Base-by-base conservation (phyloP, 2,329 filamentous ascomycete species). In the Calonectria leucothoes region DNA sequence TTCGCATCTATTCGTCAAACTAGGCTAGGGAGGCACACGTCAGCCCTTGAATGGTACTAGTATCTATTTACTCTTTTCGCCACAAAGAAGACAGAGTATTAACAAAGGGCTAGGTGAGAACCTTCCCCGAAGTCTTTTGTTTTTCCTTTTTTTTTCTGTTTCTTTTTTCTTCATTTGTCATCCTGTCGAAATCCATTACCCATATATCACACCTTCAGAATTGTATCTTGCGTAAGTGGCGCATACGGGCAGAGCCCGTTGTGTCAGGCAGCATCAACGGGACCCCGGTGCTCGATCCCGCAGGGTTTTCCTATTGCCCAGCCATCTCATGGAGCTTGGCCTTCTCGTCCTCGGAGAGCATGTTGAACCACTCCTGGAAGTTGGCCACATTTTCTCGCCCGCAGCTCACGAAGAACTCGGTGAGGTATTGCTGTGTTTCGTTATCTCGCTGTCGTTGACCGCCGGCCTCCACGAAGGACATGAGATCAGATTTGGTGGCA, bases 401-500 rank as follows among this genome's bases (percentile, higher is more conserved):
- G 12, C 89, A 89, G 15, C 83, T 82, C 63, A 93, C 83, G 86
- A 98, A 98, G 86, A 98, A 98, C 17, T 96, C 92, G 1, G 92
- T 89, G 59, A 98, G 87, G 83, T 95, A 98, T 5, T 90, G 91
- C 82, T 98, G 95, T 10, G 96, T 98, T 88, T 98, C 95, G 81
- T 98, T 95, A 82, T 98, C 96, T 39, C 93, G 91, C 81, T 93
- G 91, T 67, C 95, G 91, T 78, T 86, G 86, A 57, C 81, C 88
- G 68, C 88, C 88, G 20, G 89, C 88, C 55, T 93, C 93, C 29
- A 91, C 90, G 80, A 91, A 95, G 1, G 92, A 91, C 94, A 98
- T 97, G 55, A 98, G 89, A 73, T 98, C 94, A 25, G 90, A 88
- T 83, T 94, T 94, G 49, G 91, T 93, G 31, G 89, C 85, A 4